These are phyloP conservation scores for Heteromeles arbutifolia DNA, from an alignment of 306 rosid species.

Conservation along the genomic window DNA sequence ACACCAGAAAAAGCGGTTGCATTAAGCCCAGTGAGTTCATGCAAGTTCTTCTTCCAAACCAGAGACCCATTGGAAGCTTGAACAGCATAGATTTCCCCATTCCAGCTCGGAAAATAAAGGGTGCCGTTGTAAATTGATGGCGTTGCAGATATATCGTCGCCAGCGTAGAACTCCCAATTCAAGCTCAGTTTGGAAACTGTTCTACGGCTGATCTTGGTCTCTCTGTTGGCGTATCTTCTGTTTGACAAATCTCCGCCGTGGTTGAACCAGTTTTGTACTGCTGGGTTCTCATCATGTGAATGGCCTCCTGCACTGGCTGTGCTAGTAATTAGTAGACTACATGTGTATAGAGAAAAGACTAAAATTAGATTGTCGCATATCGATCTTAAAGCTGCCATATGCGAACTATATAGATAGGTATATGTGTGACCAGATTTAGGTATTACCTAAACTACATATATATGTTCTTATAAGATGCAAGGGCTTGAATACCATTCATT, in stretches of 20 bases:
- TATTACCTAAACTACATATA: no score
- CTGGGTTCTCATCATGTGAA: background rate
- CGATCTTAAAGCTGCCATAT: no score
- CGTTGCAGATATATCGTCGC: constrained; percentile 40
- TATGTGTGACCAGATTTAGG: no score
- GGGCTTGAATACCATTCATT: no score
- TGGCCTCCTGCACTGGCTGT: background rate
- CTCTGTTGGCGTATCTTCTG: constrained; percentile 42
- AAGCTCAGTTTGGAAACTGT: constrained; percentile 23
- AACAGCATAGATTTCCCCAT: constrained; percentile 38
- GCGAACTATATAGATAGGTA: no score
- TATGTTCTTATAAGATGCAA: no score
- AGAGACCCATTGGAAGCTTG: constrained; percentile 28
- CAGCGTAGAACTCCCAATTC: constrained; percentile 43
- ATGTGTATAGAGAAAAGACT: background rate
- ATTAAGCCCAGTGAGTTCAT: constrained; percentile 29
- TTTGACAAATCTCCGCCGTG: constrained; percentile 52
- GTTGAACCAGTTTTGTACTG: constrained; percentile 38
- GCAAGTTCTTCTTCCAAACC: constrained; percentile 22
- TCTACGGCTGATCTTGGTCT: constrained; percentile 31
- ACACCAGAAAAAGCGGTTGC: constrained; percentile 15
- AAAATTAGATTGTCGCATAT: background rate
- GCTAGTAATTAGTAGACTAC: background rate
- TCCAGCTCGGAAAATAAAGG: constrained; percentile 51
- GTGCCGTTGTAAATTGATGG: constrained; percentile 30